Conservation (phyloP, 169 alveolate genomes). For the Cystoisospora suis region DNA sequence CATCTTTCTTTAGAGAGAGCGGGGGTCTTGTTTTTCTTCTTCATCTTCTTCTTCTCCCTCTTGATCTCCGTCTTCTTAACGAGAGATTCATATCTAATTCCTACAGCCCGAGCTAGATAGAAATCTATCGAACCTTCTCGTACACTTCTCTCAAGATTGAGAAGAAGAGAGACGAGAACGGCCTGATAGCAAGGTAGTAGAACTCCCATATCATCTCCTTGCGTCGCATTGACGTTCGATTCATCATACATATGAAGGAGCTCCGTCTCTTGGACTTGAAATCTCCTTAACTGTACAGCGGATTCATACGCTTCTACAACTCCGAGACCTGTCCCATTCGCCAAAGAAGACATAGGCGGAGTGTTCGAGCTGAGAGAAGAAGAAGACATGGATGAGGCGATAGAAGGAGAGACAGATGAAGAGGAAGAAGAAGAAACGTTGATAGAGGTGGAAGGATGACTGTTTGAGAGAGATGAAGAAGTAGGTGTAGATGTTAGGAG, state of each 20-base stretch:
- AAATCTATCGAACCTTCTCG: not conserved
- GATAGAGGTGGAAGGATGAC: too few species aligned
- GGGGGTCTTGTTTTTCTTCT: too few species aligned
- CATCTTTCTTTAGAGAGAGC: too few species aligned
- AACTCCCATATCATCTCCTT: conserved; percentile 22
- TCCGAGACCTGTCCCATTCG: not conserved
- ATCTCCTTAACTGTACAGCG: conserved; percentile 23
- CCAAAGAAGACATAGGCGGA: too few species aligned
- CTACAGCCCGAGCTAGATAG: not conserved
- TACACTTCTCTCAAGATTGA: not conserved
- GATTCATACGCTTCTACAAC: conserved; percentile 26
- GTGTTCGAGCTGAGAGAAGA: too few species aligned
- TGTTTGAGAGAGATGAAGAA: not conserved
- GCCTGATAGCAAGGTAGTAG: conserved; percentile 35
- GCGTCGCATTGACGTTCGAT: not conserved
- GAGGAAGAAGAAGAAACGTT: not conserved
- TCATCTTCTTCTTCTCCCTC: too few species aligned
- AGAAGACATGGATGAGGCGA: too few species aligned
- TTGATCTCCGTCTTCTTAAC: too few species aligned
- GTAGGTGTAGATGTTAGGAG: too few species aligned
- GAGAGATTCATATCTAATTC: not conserved
- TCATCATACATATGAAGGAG: conserved; percentile 25
- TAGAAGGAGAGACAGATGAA: not conserved
- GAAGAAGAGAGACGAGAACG: not conserved
- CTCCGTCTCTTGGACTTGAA: conserved; percentile 29